Conservation (phyloP, 2,329 filamentous ascomycete genomes). For the Fusarium tricinctum region DNA sequence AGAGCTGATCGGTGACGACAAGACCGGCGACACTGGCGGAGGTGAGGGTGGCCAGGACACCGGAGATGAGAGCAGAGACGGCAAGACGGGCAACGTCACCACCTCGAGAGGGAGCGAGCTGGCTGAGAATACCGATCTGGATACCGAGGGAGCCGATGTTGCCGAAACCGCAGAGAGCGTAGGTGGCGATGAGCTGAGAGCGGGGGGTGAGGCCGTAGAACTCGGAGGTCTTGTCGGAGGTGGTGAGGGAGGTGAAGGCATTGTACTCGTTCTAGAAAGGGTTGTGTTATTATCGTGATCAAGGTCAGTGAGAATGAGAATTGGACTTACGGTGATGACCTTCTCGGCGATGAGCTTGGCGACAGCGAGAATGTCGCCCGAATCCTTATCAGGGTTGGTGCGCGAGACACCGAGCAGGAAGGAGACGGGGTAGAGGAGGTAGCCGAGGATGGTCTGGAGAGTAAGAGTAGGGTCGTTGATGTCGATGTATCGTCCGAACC, state of each 20-base stretch:
- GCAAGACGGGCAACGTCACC: conserved; percentile 83
- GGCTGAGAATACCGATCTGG: conserved; percentile 88
- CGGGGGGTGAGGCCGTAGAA: conserved; percentile 76
- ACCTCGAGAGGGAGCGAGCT: conserved; percentile 80
- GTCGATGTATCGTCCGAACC: conserved; percentile 86
- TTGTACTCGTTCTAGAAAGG: conserved; percentile 78
- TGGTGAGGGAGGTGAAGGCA: conserved; percentile 72
- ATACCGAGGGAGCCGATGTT: conserved; percentile 91
- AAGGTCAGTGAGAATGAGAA: fast-evolving
- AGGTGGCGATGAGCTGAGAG: conserved; percentile 85
- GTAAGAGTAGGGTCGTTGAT: conserved; percentile 75
- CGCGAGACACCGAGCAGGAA: conserved; percentile 85
- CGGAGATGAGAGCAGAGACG: conserved; percentile 81
- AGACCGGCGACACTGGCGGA: conserved; percentile 84
- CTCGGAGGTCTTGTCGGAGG: conserved; percentile 66
- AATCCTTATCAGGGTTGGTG: conserved; percentile 34
- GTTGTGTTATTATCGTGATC: conserved; percentile 25
- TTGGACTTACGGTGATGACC: conserved; percentile 74
- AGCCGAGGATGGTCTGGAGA: conserved; percentile 81
- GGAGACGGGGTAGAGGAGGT: conserved; percentile 81
- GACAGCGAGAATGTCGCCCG: conserved; percentile 76
- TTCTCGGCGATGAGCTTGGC: conserved; percentile 86
- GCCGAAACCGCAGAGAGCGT: conserved; percentile 85
- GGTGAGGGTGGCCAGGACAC: conserved; percentile 83
- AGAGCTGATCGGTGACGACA: conserved; percentile 70